Conservation (phyloP, 2,329 filamentous ascomycete species). For the Scortechinia acanthostroma region DNA sequence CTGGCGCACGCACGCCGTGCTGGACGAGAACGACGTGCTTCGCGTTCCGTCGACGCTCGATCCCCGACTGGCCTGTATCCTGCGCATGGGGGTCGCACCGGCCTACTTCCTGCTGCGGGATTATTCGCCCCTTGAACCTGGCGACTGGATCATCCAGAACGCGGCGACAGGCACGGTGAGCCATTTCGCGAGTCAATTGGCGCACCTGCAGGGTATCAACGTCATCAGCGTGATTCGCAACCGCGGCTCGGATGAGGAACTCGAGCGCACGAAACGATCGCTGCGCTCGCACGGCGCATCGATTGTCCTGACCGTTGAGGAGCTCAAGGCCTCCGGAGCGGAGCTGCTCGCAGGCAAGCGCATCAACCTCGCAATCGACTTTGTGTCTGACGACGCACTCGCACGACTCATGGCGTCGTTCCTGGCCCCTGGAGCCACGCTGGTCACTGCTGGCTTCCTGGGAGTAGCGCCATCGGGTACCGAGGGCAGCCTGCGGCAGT, state of each 20-base stretch:
- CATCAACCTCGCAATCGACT: too few species aligned
- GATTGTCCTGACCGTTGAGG: too few species aligned
- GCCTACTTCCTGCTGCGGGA: conserved; percentile 13
- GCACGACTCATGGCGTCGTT: too few species aligned
- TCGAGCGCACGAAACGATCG: too few species aligned
- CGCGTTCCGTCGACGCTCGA: conserved; percentile 5
- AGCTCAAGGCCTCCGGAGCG: too few species aligned
- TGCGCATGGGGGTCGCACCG: conserved; percentile 9
- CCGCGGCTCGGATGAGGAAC: conserved; percentile 5
- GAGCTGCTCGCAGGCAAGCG: too few species aligned
- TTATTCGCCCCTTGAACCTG: conserved; percentile 8
- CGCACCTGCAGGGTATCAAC: conserved; percentile 6
- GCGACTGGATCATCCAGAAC: conserved; percentile 14
- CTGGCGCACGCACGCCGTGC: conserved; percentile 10
- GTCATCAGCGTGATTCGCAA: conserved; percentile 10
- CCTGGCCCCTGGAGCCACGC: too few species aligned
- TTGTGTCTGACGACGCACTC: too few species aligned
- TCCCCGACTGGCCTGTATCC: conserved; percentile 7
- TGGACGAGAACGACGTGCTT: conserved; percentile 7
- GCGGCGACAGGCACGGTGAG: conserved; percentile 9
- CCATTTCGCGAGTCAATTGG: conserved; percentile 12
- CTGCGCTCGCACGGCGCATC: too few species aligned
- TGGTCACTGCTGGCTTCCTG: too few species aligned
- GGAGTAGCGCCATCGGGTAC: too few species aligned
- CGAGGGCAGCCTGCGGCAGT: too few species aligned